phyloP scores from a whole-genome alignment of 163 green algal genomes.

The Chlamydomonas reinhardtii region DNA sequence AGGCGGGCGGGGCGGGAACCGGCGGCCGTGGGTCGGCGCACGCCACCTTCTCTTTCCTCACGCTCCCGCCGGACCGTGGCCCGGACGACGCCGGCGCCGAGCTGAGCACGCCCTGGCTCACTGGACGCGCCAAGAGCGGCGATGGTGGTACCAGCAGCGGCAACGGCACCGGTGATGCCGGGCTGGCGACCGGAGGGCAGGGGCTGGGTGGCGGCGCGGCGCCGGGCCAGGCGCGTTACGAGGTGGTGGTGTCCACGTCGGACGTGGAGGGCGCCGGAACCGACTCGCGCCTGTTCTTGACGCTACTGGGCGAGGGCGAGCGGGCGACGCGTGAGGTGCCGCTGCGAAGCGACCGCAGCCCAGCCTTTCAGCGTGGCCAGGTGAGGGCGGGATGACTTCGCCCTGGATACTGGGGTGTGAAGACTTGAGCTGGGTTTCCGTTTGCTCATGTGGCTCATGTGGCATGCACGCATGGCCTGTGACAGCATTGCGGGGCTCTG shows the following conservation, averaged over 20 bases:
- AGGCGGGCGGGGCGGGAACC: background rate
- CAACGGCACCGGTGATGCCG: background rate
- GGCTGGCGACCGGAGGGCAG: background rate
- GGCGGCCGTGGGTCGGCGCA: background rate
- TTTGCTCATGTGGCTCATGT: too few relatives aligned
- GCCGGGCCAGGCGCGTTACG: background rate
- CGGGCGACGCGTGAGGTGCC: slow-evolving; percentile 49
- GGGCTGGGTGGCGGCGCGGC: background rate
- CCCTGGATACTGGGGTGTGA: too few relatives aligned
- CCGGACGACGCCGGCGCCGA: too few relatives aligned
- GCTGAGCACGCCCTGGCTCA: too few relatives aligned
- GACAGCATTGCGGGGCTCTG: too few relatives aligned
- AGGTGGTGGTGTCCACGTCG: slow-evolving; percentile 49
- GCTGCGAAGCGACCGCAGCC: slow-evolving; percentile 40
- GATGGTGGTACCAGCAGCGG: too few relatives aligned
- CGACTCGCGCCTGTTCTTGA: slow-evolving; percentile 57
- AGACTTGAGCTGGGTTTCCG: too few relatives aligned
- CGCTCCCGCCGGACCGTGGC: too few relatives aligned
- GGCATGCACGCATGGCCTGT: too few relatives aligned
- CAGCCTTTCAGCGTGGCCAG: slow-evolving; percentile 69
- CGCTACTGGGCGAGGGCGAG: slow-evolving; percentile 54
- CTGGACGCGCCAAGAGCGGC: too few relatives aligned
- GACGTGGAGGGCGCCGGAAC: slow-evolving; percentile 67
- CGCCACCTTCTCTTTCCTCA: background rate
- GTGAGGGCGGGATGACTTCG: slow-evolving; percentile 31